Conservation (phyloP, 805 yeast species). For the Candida anglica region DNA sequence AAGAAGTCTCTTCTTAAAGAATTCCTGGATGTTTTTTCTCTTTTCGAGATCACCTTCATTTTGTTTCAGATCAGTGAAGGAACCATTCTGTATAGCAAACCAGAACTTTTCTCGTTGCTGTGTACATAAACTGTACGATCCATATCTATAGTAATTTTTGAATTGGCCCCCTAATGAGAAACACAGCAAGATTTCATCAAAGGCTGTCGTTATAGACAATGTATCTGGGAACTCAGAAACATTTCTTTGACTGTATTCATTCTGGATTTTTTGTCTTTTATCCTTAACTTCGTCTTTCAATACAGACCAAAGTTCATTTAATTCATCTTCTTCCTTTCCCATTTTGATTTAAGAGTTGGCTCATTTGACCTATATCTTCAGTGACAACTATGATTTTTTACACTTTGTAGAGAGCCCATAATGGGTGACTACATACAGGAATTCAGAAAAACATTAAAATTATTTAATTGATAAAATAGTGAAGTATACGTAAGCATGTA, state of each 20-base stretch:
- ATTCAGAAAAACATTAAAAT: no score
- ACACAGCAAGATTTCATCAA: constrained; percentile 82
- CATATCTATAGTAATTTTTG: constrained; percentile 78
- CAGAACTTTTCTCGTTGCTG: constrained; percentile 69
- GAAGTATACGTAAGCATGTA: no score
- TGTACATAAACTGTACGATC: constrained; percentile 69
- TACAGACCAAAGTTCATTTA: constrained; percentile 24
- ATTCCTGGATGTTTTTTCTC: constrained; percentile 55
- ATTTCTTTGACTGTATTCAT: constrained; percentile 16
- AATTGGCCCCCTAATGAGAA: constrained; percentile 90
- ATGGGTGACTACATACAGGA: no score
- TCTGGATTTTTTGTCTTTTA: constrained; percentile 18
- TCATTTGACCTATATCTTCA: no score
- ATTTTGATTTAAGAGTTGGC: no score
- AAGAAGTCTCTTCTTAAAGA: constrained; percentile 60
- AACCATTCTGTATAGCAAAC: constrained; percentile 67
- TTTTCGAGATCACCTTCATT: constrained; percentile 52
- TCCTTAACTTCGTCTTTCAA: constrained; percentile 26
- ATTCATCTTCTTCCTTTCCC: constrained; percentile 19
- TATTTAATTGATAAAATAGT: no score
- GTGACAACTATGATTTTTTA: no score
- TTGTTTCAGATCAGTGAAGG: constrained; percentile 14
- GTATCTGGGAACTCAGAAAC: constrained; percentile 26
- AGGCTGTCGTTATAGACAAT: constrained; percentile 57
- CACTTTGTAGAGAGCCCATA: no score